phyloP scores from a whole-genome alignment of 2,329 filamentous ascomycete species.

The Fusarium metavorans region DNA sequence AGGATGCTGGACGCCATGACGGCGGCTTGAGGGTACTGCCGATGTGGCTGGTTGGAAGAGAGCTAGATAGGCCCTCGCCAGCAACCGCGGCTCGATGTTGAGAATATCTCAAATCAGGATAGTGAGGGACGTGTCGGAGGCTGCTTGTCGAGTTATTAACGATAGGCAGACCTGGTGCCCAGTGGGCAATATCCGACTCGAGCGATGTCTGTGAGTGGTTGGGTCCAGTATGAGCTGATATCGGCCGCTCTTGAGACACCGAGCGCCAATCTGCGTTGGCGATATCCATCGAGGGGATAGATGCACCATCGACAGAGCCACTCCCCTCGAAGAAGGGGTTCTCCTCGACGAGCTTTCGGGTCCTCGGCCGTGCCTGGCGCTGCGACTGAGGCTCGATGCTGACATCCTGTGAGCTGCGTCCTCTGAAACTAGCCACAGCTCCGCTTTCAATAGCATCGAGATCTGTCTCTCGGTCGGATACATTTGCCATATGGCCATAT shows the following conservation, averaged over 20 bases:
- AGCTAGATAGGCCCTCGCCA: constrained; percentile 22
- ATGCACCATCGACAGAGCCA: constrained; percentile 16
- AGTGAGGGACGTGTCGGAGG: constrained; percentile 4
- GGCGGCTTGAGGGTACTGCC: constrained; percentile 30
- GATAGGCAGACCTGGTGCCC: constrained; percentile 30
- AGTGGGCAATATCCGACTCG: constrained; percentile 25
- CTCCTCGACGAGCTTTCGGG: constrained; percentile 18
- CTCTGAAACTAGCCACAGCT: background rate
- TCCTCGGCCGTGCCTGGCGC: constrained; percentile 1
- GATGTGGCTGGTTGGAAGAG: constrained; percentile 29
- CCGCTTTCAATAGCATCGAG: background rate
- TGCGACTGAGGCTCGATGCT: background rate
- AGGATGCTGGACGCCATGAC: constrained; percentile 17
- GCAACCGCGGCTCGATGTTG: constrained; percentile 22
- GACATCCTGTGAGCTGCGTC: background rate
- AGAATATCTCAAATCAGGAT: background rate
- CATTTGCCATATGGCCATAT: background rate
- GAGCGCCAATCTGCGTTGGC: constrained; percentile 26
- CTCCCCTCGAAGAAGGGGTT: constrained; percentile 32
- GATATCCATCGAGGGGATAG: constrained; percentile 20
- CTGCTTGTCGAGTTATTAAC: constrained; percentile 29
- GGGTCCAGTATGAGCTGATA: background rate
- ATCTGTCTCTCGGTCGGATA: background rate
- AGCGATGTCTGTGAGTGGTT: constrained; percentile 29
- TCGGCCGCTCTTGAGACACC: constrained; percentile 6